Evolutionary conservation across 2,329 filamentous ascomycete species (phyloP), one percentile per base, ranked within the genome.

Genomic region (Cladophialophora bantiana): DNA sequence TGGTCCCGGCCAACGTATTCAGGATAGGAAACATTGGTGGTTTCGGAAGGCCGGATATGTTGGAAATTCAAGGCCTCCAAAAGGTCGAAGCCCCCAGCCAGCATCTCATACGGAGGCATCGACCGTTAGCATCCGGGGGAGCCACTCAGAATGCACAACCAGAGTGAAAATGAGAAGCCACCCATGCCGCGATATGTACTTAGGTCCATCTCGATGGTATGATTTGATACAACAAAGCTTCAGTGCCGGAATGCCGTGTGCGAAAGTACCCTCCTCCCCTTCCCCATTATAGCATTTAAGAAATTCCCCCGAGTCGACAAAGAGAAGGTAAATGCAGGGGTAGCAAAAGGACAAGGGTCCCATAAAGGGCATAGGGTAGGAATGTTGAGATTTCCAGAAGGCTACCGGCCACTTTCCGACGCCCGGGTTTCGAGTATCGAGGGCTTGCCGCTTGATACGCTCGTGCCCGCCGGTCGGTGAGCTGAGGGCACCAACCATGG

Each of bases 381-480:
- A 42, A 42, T 48, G 45, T 42, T 31, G 48, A 54, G 35, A 35
- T 26, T 15, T 38, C 31, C 7, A 35, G 54, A 59, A 58, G 54
- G 53, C 54, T 57, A 34, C 54, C 61, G 61, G 61, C 15, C 42
- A 58, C 61, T 64, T 53, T 52, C 61, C 61, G 60, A 52, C 7
- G 42, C 45, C 45, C 45, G 26, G 45, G 45, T 18, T 50, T 7
- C 18, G 9, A 26, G 26, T 50, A 26, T 50, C 18, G 20, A 26
- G 45, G 20, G 20, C 26, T 20, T 26, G 45, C 9, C 45, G 3
- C 45, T 50, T 50, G 45, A 50, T 50, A 26, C 45, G 45, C 20
- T 31, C 18, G 45, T 5, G 45, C 20, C 45, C 3, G 9, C 15
- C 18, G 20, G 4, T 26, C 26, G 26, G 26, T 26, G 26, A 26